Evolutionary conservation across 306 rosid genomes (phyloP).

Genomic region (Quercus aquifolioides): DNA sequence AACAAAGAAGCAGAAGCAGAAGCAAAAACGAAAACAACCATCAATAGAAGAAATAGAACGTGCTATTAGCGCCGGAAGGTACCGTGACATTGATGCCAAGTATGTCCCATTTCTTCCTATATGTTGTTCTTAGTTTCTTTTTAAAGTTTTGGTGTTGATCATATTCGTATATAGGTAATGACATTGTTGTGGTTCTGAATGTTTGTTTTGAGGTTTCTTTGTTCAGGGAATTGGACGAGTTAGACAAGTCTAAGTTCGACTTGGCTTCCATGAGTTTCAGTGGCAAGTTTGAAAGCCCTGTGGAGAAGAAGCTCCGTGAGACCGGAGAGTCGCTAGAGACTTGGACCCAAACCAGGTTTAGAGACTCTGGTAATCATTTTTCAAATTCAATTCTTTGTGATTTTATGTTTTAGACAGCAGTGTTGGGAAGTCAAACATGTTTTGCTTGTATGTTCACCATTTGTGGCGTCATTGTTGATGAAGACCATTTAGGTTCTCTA

Average conservation of each 20-base stretch:
- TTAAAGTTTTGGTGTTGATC: not conserved
- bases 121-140: not conserved
- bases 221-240: conserved; percentile 48
- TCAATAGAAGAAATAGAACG: conserved; percentile 66
- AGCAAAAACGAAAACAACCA: conserved; percentile 35
- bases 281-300: conserved; percentile 47
- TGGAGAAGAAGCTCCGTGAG: conserved; percentile 69
- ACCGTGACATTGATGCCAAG: conserved; percentile 65
- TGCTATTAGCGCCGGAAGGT: conserved; percentile 78
- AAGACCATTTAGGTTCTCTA: no score
- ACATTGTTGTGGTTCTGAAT: not conserved
- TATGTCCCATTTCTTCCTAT: conserved; percentile 2
- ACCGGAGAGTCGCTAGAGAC: conserved; percentile 67
- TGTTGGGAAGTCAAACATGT: not conserved
- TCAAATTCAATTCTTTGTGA: no score
- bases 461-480: no score
- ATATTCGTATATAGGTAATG: not conserved
- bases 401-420: not conserved
- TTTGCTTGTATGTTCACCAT: not conserved
- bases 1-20: conserved; percentile 13
- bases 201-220: not conserved
- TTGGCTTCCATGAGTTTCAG: conserved; percentile 45
- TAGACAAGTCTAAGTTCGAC: conserved; percentile 44
- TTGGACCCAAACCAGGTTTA: conserved; percentile 47
- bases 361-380: conserved; percentile 37